phyloP scores from a whole-genome alignment of 495 filamentous ascomycete species.

The Penicillium goetzii region DNA sequence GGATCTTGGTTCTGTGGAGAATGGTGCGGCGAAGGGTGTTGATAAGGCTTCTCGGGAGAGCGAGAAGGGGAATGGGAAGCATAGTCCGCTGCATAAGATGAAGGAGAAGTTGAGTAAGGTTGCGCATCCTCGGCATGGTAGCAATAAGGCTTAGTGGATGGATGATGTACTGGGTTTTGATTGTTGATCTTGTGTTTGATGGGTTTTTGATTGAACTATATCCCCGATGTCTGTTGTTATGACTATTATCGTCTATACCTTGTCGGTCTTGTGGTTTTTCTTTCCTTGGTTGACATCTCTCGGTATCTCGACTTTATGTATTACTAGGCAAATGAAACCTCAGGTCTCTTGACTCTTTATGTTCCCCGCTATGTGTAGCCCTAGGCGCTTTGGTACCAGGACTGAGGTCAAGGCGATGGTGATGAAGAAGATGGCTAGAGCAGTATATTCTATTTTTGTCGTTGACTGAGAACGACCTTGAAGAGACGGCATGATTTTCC shows the following conservation, averaged over 20 bases:
- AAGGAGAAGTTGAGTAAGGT: constrained; percentile 41
- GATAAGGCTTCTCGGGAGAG: constrained; percentile 13
- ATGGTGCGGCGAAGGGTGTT: constrained; percentile 9
- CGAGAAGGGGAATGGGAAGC: constrained; percentile 22
- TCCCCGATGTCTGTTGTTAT: not conserved
- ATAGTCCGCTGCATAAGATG: constrained; percentile 32
- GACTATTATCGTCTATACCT: not conserved
- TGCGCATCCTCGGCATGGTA: constrained; percentile 24
- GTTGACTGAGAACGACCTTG: not conserved
- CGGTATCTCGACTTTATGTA: constrained; percentile 10
- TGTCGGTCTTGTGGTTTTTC: constrained; percentile 8
- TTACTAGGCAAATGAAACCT: constrained; percentile 14
- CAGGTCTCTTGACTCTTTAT: not conserved
- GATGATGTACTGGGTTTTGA: not conserved
- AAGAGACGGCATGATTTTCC: not conserved
- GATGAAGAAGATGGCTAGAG: not conserved
- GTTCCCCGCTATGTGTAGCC: too few relatives aligned
- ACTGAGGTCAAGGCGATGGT: too few relatives aligned
- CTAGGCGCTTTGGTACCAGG: too few relatives aligned
- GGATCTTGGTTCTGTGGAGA: not conserved
- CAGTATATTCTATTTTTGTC: not conserved
- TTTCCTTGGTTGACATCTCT: constrained; percentile 3
- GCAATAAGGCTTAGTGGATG: not conserved
- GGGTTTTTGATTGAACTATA: not conserved
- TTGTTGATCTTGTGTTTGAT: not conserved